A percentile compares a stretch with the other conserved stretches of the same genome.
Conservation (phyloP, 306 rosid genomes). For the Gleditsia sinensis region DNA sequence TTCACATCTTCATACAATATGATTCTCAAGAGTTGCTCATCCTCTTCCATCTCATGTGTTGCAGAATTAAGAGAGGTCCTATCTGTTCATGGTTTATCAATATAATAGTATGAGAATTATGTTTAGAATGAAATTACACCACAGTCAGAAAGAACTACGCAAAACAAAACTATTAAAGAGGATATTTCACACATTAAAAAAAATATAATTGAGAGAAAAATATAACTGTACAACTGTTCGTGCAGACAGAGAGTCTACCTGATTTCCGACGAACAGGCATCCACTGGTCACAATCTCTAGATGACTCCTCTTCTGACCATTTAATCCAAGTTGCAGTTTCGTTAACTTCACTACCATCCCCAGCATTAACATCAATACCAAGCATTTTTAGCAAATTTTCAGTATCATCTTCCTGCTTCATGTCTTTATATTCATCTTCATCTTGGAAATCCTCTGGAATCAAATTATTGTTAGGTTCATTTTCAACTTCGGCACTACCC, state of each 20-base stretch:
- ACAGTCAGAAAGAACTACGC: slow-evolving; percentile 6
- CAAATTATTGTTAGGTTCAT: slow-evolving; percentile 40
- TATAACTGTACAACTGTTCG: slow-evolving; percentile 6
- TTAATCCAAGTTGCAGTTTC: slow-evolving; percentile 75
- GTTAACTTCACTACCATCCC: slow-evolving; percentile 64
- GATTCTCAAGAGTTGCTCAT: slow-evolving; percentile 71
- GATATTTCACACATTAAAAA: not conserved
- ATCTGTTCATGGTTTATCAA: slow-evolving; percentile 52
- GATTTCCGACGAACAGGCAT: slow-evolving; percentile 68
- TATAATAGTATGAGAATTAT: slow-evolving; percentile 8
- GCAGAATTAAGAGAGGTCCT: slow-evolving; percentile 38
- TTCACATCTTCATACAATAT: slow-evolving; percentile 84
- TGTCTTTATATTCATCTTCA: slow-evolving; percentile 55
- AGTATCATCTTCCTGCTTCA: slow-evolving; percentile 68
- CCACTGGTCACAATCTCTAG: slow-evolving; percentile 89
- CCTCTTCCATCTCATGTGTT: slow-evolving; percentile 56
- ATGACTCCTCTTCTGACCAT: slow-evolving; percentile 92
- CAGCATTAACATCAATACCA: slow-evolving; percentile 75
- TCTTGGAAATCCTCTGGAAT: slow-evolving; percentile 55
- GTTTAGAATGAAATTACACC: slow-evolving; percentile 16
- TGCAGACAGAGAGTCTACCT: slow-evolving; percentile 47
- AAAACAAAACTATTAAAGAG: slow-evolving; percentile 23
- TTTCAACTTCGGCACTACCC: slow-evolving; percentile 37
- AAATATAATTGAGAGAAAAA: not conserved
- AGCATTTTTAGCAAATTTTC: slow-evolving; percentile 82